A percentile compares a stretch with the other conserved stretches of the same genome.
Evolutionary conservation across 768 basidiomycete genomes (phyloP).

Genomic region (Lactifluus echinatus): DNA sequence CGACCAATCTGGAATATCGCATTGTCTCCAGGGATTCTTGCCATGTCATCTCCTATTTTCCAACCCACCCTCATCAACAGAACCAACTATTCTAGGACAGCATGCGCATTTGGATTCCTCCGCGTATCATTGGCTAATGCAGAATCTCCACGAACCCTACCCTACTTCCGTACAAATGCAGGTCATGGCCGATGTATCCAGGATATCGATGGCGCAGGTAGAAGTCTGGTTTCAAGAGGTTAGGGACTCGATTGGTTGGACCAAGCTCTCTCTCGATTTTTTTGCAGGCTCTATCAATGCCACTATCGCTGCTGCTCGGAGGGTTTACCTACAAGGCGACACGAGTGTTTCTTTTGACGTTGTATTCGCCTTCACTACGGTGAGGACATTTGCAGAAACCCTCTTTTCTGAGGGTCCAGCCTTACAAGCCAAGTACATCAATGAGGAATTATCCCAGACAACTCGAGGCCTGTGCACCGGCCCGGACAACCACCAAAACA

Average conservation of each 20-base stretch:
- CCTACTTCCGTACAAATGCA: constrained; percentile 27
- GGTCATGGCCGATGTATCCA: constrained; percentile 1
- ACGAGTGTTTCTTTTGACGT: constrained; percentile 7
- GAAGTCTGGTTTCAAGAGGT: constrained; percentile 20
- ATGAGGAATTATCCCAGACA: background rate
- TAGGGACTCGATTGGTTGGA: constrained; percentile 22
- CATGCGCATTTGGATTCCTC: background rate
- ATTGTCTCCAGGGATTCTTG: background rate
- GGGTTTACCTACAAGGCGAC: constrained; percentile 23
- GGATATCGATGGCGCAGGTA: constrained; percentile 2
- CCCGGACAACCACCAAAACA: background rate
- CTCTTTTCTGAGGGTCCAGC: constrained; percentile 25
- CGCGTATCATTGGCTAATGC: constrained; percentile 7
- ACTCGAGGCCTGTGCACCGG: background rate
- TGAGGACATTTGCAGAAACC: constrained; percentile 25
- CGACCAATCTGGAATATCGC: background rate
- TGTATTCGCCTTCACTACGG: constrained; percentile 20
- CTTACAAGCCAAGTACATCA: background rate
- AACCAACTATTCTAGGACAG: background rate
- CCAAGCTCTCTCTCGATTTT: constrained; percentile 4
- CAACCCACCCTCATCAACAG: background rate
- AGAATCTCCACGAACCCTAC: constrained; percentile 44
- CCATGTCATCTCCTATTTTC: constrained; percentile 1
- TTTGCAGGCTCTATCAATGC: constrained; percentile 24
- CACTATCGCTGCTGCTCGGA: constrained; percentile 25